phyloP scores from a whole-genome alignment of 768 basidiomycete species.

The Russula foetens region DNA sequence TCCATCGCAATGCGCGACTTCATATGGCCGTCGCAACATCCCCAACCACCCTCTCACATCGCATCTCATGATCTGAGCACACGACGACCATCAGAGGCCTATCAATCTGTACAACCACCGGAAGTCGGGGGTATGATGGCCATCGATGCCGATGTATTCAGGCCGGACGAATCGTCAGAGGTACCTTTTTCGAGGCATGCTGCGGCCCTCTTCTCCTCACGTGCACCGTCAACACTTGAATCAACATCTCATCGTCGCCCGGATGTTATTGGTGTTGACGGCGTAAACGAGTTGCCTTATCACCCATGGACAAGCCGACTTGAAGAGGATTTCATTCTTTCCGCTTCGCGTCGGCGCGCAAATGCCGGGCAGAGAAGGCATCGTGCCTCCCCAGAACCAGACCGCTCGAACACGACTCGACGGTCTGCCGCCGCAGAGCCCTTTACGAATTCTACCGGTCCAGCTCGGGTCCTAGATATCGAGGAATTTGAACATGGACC shows the following conservation, averaged over 20 bases:
- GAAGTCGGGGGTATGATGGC: background rate
- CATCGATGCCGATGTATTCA: background rate
- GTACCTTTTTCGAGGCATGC: conserved; percentile 19
- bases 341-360: conserved; percentile 2
- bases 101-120: background rate
- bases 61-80: background rate
- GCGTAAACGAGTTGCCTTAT: background rate
- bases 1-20: conserved; percentile 8
- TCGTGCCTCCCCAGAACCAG: background rate
- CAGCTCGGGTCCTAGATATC: conserved; percentile 17
- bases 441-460: background rate
- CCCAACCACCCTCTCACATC: conserved; percentile 7
- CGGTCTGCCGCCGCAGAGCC: background rate
- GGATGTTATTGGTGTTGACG: background rate
- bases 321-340: conserved; percentile 5
- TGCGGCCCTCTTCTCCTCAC: conserved; percentile 18
- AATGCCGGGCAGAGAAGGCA: conserved; percentile 5
- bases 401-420: conserved; percentile 1
- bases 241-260: conserved; percentile 6
- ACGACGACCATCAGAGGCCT: conserved; percentile 6
- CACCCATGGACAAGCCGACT: conserved; percentile 1
- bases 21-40: background rate
- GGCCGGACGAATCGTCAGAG: conserved; percentile 8
- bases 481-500: conserved; percentile 25
- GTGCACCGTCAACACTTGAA: conserved; percentile 4